Conservation (phyloP, 805 yeast genomes). For the Myxozyma kluyveri region DNA sequence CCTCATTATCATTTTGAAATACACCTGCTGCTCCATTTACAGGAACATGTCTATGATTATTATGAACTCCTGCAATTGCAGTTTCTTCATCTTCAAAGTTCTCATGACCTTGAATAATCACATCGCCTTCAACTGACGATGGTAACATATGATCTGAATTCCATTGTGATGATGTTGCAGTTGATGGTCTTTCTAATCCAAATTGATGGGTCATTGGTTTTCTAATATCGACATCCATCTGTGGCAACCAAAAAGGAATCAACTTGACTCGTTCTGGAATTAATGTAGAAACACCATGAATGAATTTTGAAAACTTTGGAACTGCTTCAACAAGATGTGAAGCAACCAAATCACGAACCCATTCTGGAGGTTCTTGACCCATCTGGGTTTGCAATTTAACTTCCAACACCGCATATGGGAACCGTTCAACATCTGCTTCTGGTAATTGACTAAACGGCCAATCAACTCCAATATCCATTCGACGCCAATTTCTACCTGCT, state of each 20-base stretch:
- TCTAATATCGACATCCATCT: constrained; percentile 92
- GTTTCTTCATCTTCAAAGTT: constrained; percentile 39
- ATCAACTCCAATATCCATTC: constrained; percentile 97
- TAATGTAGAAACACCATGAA: constrained; percentile 93
- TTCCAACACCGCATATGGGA: constrained; percentile 96
- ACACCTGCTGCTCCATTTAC: not conserved
- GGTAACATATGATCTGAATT: constrained; percentile 35
- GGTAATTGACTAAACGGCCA: constrained; percentile 88
- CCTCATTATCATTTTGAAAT: constrained; percentile 1
- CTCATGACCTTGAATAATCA: not conserved
- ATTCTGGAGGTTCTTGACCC: constrained; percentile 98
- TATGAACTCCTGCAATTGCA: not conserved
- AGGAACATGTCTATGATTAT: not conserved
- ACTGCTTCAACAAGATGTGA: constrained; percentile 97
- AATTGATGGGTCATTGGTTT: constrained; percentile 70
- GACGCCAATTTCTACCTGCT: constrained; percentile 92
- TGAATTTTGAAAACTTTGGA: constrained; percentile 95
- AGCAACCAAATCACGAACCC: constrained; percentile 91
- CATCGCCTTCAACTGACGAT: not conserved
- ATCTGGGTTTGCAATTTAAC: constrained; percentile 95
- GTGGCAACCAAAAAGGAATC: constrained; percentile 97
- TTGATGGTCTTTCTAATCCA: constrained; percentile 57
- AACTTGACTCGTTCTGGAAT: constrained; percentile 77
- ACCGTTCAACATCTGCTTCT: constrained; percentile 81
- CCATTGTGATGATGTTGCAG: constrained; percentile 27